Percentiles rank a stretch among this genome's conserved stretches.
These are phyloP conservation scores for Tillandsia fasciculata DNA, from an alignment of 176 grass and related monocot genomes.

Conservation along the genomic window DNA sequence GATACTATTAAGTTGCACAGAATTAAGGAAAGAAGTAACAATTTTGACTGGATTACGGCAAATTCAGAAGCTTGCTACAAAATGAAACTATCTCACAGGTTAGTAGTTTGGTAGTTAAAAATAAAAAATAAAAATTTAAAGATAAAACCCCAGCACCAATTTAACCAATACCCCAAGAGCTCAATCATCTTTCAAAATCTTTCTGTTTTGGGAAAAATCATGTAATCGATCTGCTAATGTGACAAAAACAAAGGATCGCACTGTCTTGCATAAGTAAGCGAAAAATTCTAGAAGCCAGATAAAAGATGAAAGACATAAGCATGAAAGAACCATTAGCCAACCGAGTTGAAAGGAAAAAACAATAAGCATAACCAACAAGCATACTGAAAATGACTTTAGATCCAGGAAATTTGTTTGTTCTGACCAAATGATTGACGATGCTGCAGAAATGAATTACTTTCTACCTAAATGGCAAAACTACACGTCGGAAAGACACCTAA, in stretches of 20 bases:
- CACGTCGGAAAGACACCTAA: too few species aligned
- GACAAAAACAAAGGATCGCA: too few species aligned
- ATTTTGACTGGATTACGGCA: background rate
- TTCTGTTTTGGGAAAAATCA: too few species aligned
- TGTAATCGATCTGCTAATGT: too few species aligned
- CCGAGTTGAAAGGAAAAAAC: conserved; percentile 10
- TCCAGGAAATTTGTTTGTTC: background rate
- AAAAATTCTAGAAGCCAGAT: background rate
- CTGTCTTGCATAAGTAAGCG: background rate
- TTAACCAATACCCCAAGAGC: too few species aligned
- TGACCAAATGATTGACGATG: background rate
- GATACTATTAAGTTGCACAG: background rate
- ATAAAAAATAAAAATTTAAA: too few species aligned
- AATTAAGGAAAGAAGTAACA: background rate
- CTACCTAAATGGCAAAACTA: too few species aligned
- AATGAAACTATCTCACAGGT: too few species aligned
- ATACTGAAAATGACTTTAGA: background rate
- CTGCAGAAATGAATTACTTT: too few species aligned
- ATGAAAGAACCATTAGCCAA: background rate
- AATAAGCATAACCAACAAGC: background rate
- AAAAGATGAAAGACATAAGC: background rate
- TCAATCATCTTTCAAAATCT: too few species aligned
- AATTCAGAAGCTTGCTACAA: background rate
- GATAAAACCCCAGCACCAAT: too few species aligned
- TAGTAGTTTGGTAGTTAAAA: too few species aligned